Evolutionary conservation across 2,329 filamentous ascomycete genomes (phyloP).

Genomic region (Orbilia oligospora): DNA sequence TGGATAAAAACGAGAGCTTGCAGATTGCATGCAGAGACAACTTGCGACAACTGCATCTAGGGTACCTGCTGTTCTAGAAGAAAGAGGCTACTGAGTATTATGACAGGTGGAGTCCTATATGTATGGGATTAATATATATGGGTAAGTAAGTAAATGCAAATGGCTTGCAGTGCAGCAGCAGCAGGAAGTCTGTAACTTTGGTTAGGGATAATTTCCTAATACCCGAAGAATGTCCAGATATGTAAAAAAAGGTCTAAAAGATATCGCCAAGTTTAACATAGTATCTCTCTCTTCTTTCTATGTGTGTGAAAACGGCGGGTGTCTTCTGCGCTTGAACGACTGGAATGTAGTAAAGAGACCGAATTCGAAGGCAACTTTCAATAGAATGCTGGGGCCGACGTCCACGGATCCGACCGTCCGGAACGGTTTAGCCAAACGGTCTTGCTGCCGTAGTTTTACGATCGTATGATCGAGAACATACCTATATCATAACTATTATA

Average conservation of each 20-base stretch:
- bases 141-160: no score
- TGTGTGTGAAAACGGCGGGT: conserved; percentile 37
- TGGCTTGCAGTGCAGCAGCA: conserved; percentile 31
- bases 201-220: conserved; percentile 24
- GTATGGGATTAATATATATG: not conserved
- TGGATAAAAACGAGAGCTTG: conserved; percentile 55
- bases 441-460: conserved; percentile 18
- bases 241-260: not conserved
- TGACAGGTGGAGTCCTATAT: conserved; percentile 42
- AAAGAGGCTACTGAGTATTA: no score
- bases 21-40: conserved; percentile 45
- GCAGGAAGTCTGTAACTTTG: conserved; percentile 10
- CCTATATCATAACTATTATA: no score
- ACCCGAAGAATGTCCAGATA: conserved; percentile 31
- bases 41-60: conserved; percentile 23
- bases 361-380: conserved; percentile 35
- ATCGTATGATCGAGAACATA: conserved; percentile 42
- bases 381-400: conserved; percentile 38
- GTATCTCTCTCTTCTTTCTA: no score
- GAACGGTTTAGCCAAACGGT: conserved; percentile 38
- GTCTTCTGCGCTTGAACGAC: conserved; percentile 7
- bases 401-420: conserved; percentile 50
- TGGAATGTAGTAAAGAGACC: conserved; percentile 36
- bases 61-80: conserved; percentile 48
- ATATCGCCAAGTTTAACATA: not conserved